Evolutionary conservation across 306 rosid genomes (phyloP), one percentile per base, ranked within the genome.

Genomic region (Cucurbita argyrosperma): DNA sequence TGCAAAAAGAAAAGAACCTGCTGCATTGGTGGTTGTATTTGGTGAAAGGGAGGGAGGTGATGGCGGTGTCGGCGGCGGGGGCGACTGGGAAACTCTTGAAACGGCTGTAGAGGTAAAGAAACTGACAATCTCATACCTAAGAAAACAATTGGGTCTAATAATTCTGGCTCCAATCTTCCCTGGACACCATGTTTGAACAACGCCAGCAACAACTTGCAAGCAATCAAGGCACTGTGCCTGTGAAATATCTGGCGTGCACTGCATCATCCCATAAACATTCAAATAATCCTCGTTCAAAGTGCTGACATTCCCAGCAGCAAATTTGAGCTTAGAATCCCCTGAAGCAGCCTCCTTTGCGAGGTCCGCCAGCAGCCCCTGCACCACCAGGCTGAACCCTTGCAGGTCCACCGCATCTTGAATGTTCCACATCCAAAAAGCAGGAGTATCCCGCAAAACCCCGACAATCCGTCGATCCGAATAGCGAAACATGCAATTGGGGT

Each of bases 391-490:
- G 51, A 53, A 76, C 45, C 37, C 10, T 6, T 80, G 58, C 60
- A 21, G 4, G 19, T 80, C 76, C 6, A 74, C 26, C 6, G 77
- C 81, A 38, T 86, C 81, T 1, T 0, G 5, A 9, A 0, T 0
- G 12, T 0, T 21, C 64, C 18, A 15, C 8, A 16, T 0, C 42
- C 0, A n/a, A 37, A 39, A 13, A 0, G 16, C 0, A 13, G 81
- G 88, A 15, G 0, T 3, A 38, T 50, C 18, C 52, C 77, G 78
- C 79, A n/a, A 1, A 3, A 59, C 42, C 5, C 55, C 65, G 16
- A 70, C 67, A 30, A 84, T 78, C 8, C 74, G 23, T 12, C 78
- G 74, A 77, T 70, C 70, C 5, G 90, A 87, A 79, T 82, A 87
- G 30, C 82, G 85, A 1, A 87, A 30, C 80, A 78, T 71, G 62